Percentiles rank a stretch among this genome's conserved stretches.
Conservation (phyloP, 345 rosid species). For the Fremontodendron californicum region DNA sequence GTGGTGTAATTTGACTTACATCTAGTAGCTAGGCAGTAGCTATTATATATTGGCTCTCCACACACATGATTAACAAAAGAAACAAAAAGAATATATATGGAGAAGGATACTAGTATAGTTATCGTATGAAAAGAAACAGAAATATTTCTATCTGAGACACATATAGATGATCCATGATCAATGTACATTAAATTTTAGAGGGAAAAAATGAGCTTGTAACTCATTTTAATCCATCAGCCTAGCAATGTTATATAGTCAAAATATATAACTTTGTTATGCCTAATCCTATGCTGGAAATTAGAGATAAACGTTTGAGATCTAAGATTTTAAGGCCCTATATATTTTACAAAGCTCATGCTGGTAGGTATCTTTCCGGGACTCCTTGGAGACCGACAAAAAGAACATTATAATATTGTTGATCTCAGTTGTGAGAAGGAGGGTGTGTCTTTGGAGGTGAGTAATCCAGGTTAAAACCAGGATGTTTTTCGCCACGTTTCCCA, state of each 20-base stretch:
- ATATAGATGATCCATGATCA: constrained; percentile 8
- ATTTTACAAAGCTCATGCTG: background rate
- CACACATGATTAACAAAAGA: background rate
- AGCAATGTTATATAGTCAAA: background rate
- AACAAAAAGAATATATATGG: background rate
- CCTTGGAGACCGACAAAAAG: background rate
- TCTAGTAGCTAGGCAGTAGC: no score
- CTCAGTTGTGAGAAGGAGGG: constrained; percentile 68
- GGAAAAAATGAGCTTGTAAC: background rate
- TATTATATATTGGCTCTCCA: background rate
- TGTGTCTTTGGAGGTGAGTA: constrained; percentile 68
- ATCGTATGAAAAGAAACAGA: background rate
- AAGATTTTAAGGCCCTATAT: background rate
- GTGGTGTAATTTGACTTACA: no score
- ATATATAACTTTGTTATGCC: background rate
- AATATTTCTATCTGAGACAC: background rate
- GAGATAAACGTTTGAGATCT: constrained; percentile 1
- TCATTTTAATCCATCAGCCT: constrained; percentile 3
- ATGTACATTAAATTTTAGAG: background rate
- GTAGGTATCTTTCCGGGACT: background rate
- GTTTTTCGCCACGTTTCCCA: constrained; percentile 38
- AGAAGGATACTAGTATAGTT: background rate
- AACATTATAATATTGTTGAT: background rate
- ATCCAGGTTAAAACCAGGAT: constrained; percentile 64
- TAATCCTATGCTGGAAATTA: background rate